A percentile compares a stretch with the other conserved stretches of the same genome.
Evolutionary conservation across 371 early-diverging fungal species (phyloP).

Genomic region (Haplosporangium sp.): DNA sequence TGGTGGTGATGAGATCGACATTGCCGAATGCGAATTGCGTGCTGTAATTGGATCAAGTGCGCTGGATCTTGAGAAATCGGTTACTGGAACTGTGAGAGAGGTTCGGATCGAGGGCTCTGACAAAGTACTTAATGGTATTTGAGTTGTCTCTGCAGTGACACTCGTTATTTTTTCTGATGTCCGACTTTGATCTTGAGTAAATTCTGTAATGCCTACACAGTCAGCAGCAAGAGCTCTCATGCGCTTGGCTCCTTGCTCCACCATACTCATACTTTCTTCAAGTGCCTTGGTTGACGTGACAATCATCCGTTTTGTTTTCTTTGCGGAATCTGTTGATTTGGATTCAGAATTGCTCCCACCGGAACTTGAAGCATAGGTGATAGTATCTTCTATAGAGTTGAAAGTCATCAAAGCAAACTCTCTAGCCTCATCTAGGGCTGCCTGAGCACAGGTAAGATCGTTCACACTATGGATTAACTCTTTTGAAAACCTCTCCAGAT

Average conservation of each 20-base stretch:
- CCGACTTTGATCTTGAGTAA: conserved; percentile 8
- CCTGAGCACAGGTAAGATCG: conserved; percentile 39
- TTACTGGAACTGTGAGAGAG: neutral
- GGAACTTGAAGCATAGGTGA: neutral
- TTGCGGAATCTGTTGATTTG: neutral
- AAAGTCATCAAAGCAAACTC: conserved; percentile 25
- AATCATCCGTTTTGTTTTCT: conserved; percentile 13
- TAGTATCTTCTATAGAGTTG: neutral
- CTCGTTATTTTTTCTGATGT: neutral
- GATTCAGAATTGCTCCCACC: neutral
- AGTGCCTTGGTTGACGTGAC: conserved; percentile 17
- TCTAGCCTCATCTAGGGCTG: conserved; percentile 30
- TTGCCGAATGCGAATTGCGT: neutral
- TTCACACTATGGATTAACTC: conserved; percentile 29
- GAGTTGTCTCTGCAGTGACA: neutral
- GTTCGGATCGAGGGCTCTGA: conserved; percentile 1
- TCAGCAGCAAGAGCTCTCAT: conserved; percentile 36
- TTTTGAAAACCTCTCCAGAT: conserved; percentile 26
- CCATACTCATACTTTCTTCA: conserved; percentile 10
- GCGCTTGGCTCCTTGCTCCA: conserved; percentile 27
- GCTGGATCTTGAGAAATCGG: neutral
- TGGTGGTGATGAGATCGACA: neutral
- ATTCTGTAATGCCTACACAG: conserved; percentile 40
- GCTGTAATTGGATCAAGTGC: neutral
- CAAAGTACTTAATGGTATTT: neutral